phyloP scores from a whole-genome alignment of 2,329 filamentous ascomycete species.

The Paracoccidioides lutzii region DNA sequence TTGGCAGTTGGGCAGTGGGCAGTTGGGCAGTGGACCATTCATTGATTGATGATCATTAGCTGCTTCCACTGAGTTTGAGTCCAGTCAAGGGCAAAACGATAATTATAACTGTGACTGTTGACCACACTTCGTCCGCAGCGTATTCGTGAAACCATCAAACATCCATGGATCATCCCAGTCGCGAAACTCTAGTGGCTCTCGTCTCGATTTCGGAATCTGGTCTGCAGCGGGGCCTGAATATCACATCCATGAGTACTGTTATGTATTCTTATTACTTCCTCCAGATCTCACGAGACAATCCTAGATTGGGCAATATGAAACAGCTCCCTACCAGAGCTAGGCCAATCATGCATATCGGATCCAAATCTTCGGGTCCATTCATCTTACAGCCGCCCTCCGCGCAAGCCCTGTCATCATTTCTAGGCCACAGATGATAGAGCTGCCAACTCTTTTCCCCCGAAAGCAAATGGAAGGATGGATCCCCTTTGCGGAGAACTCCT shows the following conservation, averaged over 20 bases:
- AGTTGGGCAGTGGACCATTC: too few relatives aligned
- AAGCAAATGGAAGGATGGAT: too few relatives aligned
- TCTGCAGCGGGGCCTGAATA: neutral
- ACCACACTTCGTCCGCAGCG: too few relatives aligned
- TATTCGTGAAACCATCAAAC: neutral
- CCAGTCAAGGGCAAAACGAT: too few relatives aligned
- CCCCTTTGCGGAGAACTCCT: too few relatives aligned
- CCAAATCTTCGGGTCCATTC: neutral
- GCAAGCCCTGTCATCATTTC: neutral
- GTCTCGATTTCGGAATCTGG: neutral
- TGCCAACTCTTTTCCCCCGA: neutral
- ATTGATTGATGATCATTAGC: too few relatives aligned
- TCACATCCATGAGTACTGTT: too few relatives aligned
- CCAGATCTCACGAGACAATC: neutral
- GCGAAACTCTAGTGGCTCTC: neutral
- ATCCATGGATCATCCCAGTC: neutral
- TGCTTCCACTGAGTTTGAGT: too few relatives aligned
- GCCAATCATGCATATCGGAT: neutral
- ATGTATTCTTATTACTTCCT: too few relatives aligned
- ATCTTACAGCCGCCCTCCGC: too few relatives aligned
- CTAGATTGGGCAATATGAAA: neutral
- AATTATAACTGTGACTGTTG: too few relatives aligned
- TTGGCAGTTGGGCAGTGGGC: too few relatives aligned
- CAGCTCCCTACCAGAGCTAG: neutral
- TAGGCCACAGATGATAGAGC: neutral